Conservation (phyloP, 805 yeast species). For the Suhomyces pyralidae region DNA sequence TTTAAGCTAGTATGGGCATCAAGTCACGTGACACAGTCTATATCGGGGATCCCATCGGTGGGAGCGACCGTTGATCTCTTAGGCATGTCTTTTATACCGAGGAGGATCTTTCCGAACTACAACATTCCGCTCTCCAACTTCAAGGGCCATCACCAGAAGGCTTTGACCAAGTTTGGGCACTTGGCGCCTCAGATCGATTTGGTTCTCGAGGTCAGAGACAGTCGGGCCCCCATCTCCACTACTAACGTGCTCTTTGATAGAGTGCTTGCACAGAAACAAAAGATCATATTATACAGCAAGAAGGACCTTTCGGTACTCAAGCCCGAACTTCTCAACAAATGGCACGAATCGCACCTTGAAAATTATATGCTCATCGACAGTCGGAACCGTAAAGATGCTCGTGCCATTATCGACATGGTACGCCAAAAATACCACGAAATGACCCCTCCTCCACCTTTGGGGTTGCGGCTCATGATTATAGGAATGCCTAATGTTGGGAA, state of each 20-base stretch:
- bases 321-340: slow-evolving; percentile 26
- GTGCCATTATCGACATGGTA: slow-evolving; percentile 48
- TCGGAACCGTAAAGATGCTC: slow-evolving; percentile 48
- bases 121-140: slow-evolving; percentile 71
- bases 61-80: background rate
- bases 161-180: slow-evolving; percentile 62
- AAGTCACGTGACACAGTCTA: background rate
- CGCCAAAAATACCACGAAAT: slow-evolving; percentile 42
- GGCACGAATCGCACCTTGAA: slow-evolving; percentile 32
- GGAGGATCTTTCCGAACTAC: slow-evolving; percentile 70
- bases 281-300: slow-evolving; percentile 74
- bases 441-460: slow-evolving; percentile 79
- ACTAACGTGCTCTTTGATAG: slow-evolving; percentile 76
- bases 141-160: slow-evolving; percentile 87
- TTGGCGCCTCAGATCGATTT: slow-evolving; percentile 78
- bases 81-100: slow-evolving; percentile 55
- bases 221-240: slow-evolving; percentile 85
- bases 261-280: slow-evolving; percentile 52
- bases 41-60: background rate
- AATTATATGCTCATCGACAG: slow-evolving; percentile 54
- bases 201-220: slow-evolving; percentile 80
- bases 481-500: slow-evolving; percentile 99
- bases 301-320: slow-evolving; percentile 57
- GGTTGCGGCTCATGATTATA: slow-evolving; percentile 68
- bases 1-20: background rate